Base-by-base conservation (phyloP, 2,329 filamentous ascomycete species). In the Epichloe scottii region DNA sequence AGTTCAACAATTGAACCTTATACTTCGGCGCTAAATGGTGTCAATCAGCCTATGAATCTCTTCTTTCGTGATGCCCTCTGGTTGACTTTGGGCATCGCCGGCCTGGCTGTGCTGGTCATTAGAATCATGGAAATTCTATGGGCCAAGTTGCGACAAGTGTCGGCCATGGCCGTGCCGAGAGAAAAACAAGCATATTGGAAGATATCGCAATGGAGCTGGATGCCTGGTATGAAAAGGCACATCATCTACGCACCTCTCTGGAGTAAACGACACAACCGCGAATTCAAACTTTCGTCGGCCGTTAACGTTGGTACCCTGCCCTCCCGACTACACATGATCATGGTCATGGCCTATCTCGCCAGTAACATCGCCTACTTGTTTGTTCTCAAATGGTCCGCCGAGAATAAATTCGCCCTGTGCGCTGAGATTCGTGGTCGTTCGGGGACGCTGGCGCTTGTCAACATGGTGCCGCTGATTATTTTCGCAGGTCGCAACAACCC, bases 401-500 rank as follows among this genome's bases (percentile, higher is more conserved):
- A 69, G 45, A 81, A 84, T 63, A 71, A 68, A 50, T 84, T 73
- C 61, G 76, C 83, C 3, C 74, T 94, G 30, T 73, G 87, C 44
- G 90, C 90, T 23, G 86, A 95, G 63, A 74, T 96, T 42, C 84
- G 93, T 60, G 90, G 90, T 38, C 82, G 93, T 52, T 86, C 87
- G 6, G 93, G 93, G 50, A 85, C 84, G 8, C 76, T 98, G 56
- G 83, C 90, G 4, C 75, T 89, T 11, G 78, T 95, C 60, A 98
- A 96, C 70, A 87, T 97, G 80, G 81, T 98, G 34, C 90, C 93
- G 5, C 81, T 96, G 33, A 78, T 97, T 60, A 79, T 97, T 56
- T 79, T 97, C 52, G 89, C 90, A 12, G 83, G 89, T 37, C 85
- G 93, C 63, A 97, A 97, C 73, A 98, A 97, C 70, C 88, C 89